Evolutionary conservation across 345 rosid genomes (phyloP).

Genomic region (Citrus cavaleriei): DNA sequence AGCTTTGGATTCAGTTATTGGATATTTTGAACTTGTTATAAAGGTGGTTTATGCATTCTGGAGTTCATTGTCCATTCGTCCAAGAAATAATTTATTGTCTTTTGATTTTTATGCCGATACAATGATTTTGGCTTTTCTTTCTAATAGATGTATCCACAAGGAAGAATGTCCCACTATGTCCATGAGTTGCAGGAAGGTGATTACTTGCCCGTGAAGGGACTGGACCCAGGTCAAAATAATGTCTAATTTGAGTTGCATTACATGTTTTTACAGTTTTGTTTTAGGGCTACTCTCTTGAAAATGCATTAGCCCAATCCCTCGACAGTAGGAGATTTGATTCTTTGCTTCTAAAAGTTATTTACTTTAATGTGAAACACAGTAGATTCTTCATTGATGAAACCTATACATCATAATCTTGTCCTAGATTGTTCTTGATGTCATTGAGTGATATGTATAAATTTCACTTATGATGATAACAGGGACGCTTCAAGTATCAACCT

Average conservation of each 20-base stretch:
- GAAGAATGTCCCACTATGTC: constrained; percentile 75
- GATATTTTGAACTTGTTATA: constrained; percentile 51
- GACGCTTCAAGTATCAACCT: constrained; percentile 64
- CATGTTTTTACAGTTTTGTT: background rate
- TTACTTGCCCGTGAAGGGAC: constrained; percentile 62
- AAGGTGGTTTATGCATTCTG: constrained; percentile 40
- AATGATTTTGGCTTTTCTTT: background rate
- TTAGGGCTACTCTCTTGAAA: too few species aligned
- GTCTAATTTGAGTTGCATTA: background rate
- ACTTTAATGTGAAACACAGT: background rate
- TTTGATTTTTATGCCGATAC: background rate
- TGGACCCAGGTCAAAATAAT: constrained; percentile 56
- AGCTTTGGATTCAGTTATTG: constrained; percentile 58
- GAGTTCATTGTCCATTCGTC: background rate
- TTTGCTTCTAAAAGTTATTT: background rate
- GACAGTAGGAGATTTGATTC: background rate
- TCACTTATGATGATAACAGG: constrained; percentile 25
- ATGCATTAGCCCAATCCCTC: background rate
- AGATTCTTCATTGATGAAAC: background rate
- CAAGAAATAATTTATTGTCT: background rate
- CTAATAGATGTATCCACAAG: constrained; percentile 68
- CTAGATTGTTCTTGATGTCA: background rate
- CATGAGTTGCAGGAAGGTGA: constrained; percentile 58
- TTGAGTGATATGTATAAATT: background rate
- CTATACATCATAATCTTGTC: background rate